Evolutionary conservation across 2,329 filamentous ascomycete species (phyloP), one percentile per base, ranked within the genome.

Genomic region (Penicillium sp.): DNA sequence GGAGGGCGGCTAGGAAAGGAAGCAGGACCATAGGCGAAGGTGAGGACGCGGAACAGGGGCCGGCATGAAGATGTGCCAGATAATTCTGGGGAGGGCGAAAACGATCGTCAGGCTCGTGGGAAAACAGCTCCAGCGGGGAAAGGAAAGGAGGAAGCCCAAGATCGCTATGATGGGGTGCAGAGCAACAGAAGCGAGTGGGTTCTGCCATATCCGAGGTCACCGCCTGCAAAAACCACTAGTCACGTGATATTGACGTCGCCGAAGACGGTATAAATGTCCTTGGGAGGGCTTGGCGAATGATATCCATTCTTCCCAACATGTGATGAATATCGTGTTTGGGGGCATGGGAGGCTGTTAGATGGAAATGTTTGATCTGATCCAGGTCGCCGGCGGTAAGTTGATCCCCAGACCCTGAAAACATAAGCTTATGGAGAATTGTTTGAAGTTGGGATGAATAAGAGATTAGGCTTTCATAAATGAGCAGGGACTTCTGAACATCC

Each of bases 21-120:
- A 69, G 70, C 67, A 69, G 67, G 61, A 70, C 65, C 65, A 73
- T 60, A 60, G 67, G 64, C 65, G 55, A 69, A 66, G 61, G 68
- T 64, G 35, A 50, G 48, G 27, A 21, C 62, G 71, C 64, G 66
- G 65, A 59, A 67, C 64, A 60, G 62, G 58, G 62, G 64, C 62
- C 67, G 68, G 70, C 73, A 75, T 74, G 67, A 67, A 67, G 63
- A 61, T 57, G 56, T 59, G 48, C 45, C 39, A 45, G 52, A 56
- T 45, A 49, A 55, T 46, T 48, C 56, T 60, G 29, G 50, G 46
- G 47, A 62, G 51, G 47, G 45, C 51, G 31, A 49, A 54, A 50
- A 48, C 31, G 60, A 58, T 59, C 61, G 57, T 58, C 46, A 60
- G 50, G 54, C 49, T 35, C 58, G 57, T 57, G 62, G 54, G 58